These are phyloP conservation scores for Cordyceps fumosorosea DNA, from an alignment of 2,329 filamentous ascomycete species.

Conservation along the genomic window DNA sequence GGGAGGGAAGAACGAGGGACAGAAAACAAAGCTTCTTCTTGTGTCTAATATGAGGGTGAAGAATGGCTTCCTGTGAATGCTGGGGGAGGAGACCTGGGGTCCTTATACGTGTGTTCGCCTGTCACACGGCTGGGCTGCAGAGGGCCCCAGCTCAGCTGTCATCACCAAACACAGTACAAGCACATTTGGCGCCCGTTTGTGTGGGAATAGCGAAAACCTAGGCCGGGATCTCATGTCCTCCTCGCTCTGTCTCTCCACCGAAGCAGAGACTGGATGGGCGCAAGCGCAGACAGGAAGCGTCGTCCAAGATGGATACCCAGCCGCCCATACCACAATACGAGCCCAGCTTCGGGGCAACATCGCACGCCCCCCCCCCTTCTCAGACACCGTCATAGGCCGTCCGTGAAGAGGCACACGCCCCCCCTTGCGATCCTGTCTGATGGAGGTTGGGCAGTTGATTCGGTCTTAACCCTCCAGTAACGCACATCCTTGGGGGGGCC, in stretches of 20 bases:
- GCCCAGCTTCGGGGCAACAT: not conserved
- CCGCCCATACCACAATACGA: slow-evolving; percentile 12
- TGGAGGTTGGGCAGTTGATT: not conserved
- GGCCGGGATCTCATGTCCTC: not conserved
- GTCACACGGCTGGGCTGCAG: not conserved
- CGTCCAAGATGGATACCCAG: slow-evolving; percentile 6
- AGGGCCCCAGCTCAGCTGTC: not conserved
- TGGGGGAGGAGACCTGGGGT: slow-evolving; percentile 5
- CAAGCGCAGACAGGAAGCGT: not conserved
- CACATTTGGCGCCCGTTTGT: slow-evolving; percentile 2
- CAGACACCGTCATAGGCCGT: not conserved
- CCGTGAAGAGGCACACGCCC: not conserved
- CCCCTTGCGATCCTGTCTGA: slow-evolving; percentile 5
- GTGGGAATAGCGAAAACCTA: not conserved
- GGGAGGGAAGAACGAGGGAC: not conserved
- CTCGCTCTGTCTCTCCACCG: not conserved
- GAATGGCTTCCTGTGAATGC: not conserved
- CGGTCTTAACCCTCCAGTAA: not conserved
- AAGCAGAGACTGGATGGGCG: not conserved
- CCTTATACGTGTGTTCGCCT: slow-evolving; percentile 7
- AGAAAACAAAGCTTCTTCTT: not conserved
- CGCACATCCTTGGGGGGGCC: not conserved
- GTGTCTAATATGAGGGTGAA: not conserved
- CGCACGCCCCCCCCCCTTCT: not conserved
- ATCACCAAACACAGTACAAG: not conserved